Conservation (phyloP, 768 basidiomycete species). For the Dentipellis sp. region DNA sequence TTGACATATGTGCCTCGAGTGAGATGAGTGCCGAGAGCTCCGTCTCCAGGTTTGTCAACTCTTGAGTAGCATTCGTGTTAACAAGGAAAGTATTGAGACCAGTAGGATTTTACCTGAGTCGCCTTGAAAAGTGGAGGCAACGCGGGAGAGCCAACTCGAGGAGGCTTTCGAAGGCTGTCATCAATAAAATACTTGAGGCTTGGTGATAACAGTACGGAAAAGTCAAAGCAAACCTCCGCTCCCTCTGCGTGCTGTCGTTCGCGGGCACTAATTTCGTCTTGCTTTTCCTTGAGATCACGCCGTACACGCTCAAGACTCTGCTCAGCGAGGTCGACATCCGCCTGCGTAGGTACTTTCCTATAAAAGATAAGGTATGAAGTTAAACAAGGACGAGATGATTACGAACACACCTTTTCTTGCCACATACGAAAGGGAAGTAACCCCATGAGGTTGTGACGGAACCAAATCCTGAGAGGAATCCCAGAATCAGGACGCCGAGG, state of each 20-base stretch:
- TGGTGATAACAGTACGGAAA: neutral
- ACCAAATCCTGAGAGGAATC: slow-evolving; percentile 72
- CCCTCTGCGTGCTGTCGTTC: slow-evolving; percentile 20
- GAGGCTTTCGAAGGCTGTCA: neutral
- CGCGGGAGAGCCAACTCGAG: slow-evolving; percentile 37
- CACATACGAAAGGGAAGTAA: slow-evolving; percentile 37
- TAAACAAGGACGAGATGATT: neutral
- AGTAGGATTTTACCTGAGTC: slow-evolving; percentile 22
- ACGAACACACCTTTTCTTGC: slow-evolving; percentile 16
- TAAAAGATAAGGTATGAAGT: neutral
- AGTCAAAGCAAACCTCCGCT: slow-evolving; percentile 13
- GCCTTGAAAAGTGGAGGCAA: slow-evolving; percentile 42
- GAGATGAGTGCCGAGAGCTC: slow-evolving; percentile 11
- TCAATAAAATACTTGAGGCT: neutral
- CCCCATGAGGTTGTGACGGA: slow-evolving; percentile 61
- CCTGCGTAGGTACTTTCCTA: slow-evolving; percentile 35
- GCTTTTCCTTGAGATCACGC: slow-evolving; percentile 41
- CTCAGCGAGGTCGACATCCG: slow-evolving; percentile 46
- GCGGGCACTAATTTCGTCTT: slow-evolving; percentile 20
- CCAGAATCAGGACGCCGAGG: slow-evolving; percentile 72
- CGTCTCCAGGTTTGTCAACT: slow-evolving; percentile 9
- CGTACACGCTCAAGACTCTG: slow-evolving; percentile 49
- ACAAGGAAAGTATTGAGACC: neutral
- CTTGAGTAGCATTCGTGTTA: slow-evolving; percentile 6
- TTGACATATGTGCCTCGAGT: slow-evolving; percentile 10